A percentile compares a stretch with the other conserved stretches of the same genome.
These are phyloP conservation scores for Fusarium nodosum DNA, from an alignment of 2,329 filamentous ascomycete genomes.

Conservation along the genomic window DNA sequence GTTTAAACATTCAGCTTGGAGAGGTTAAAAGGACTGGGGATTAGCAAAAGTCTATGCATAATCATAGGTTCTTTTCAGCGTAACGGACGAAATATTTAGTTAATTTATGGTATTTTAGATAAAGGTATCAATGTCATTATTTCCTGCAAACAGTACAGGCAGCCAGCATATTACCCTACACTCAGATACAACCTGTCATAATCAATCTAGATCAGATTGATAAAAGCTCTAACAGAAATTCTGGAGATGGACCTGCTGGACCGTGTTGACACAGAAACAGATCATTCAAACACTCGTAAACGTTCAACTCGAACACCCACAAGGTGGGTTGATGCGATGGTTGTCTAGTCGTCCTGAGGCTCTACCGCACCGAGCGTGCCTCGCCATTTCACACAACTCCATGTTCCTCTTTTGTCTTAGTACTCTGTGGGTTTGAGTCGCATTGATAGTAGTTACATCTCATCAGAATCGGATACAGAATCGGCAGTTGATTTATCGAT, in stretches of 20 bases:
- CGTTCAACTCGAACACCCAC: not conserved
- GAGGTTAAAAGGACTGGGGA: too few species aligned
- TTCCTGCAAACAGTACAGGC: not conserved
- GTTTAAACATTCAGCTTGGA: not conserved
- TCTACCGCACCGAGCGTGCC: too few species aligned
- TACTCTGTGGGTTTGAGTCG: too few species aligned
- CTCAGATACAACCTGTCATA: fast-evolving
- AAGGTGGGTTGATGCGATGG: not conserved
- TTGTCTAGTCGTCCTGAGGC: not conserved
- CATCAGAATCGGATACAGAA: not conserved
- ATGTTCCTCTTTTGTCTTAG: fast-evolving
- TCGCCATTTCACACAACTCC: not conserved
- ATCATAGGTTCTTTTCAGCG: not conserved
- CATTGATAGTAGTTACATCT: not conserved
- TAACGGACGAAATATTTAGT: not conserved
- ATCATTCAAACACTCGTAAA: not conserved
- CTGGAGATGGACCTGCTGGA: not conserved
- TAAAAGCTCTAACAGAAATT: fast-evolving
- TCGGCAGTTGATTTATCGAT: not conserved
- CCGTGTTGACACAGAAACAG: not conserved
- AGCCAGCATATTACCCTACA: not conserved
- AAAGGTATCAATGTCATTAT: not conserved
- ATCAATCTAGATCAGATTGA: not conserved
- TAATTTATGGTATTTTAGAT: not conserved
- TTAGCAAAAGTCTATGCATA: too few species aligned